Base-by-base conservation (phyloP, 2,329 filamentous ascomycete genomes). In the Orbilia oligospora region DNA sequence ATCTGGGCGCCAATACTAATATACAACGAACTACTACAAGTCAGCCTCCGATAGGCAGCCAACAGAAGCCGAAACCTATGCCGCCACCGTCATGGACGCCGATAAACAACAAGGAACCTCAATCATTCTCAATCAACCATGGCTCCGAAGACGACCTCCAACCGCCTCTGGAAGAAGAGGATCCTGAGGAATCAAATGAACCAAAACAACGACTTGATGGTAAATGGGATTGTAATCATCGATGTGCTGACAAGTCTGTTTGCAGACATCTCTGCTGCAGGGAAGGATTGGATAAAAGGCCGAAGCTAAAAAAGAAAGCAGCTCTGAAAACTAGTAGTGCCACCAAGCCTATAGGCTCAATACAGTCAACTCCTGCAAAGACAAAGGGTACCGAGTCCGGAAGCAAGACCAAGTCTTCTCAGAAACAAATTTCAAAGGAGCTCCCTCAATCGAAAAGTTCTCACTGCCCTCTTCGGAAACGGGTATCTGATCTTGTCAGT, bases 231-330 rank as follows among this genome's bases (percentile, higher is more conserved):
- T 92, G 90, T 83, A 90, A 89, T 63, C 90, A 92, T 81, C 85
- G 84, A 49, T 92, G 90, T 33, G 76, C 78, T 9, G 81, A 83
- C 69, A 83, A 82, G 55, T 76, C 53, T 68, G 80, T 80, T 44
- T 92, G 90, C 83, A 91, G 90, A 81, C 90, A 92, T 81, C 81
- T 89, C 5, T 92, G 90, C 81, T 92, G 90, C 81, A 86, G 87
- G 10, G 87, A 90, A 69, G 90, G 90, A 0, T 83, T 90, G 36
- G 88, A 90, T 46, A 90, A 88, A 75, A 88, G 87, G 16, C 88
- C 87, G 0, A 89, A 87, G 81, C 80, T 83, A 1, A 81, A 81
- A 66, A 80, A 71, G 65, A 70, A 76, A 30, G 18, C 16, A 14
- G 20, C 61, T 12, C n/a, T 64, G 9, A 78, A 72, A 49, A 5